These are phyloP conservation scores for Saturnispora dispora DNA, from an alignment of 805 yeast species.

Conservation along the genomic window DNA sequence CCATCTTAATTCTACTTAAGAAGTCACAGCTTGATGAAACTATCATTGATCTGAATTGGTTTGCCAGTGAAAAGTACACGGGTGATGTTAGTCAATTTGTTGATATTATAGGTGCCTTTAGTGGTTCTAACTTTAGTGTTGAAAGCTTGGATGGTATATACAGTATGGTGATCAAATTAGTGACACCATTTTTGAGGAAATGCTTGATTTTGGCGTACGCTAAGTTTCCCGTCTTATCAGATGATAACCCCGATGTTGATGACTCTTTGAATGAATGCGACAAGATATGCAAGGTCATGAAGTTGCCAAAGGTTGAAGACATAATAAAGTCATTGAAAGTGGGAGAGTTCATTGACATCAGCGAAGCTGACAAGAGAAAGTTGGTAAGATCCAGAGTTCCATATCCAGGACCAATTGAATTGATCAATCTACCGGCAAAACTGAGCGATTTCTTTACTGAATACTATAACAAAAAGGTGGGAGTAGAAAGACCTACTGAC, in stretches of 20 bases:
- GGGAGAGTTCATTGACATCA: constrained; percentile 10
- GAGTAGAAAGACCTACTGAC: constrained; percentile 38
- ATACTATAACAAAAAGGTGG: constrained; percentile 38
- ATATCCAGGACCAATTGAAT: constrained; percentile 57
- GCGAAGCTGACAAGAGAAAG: constrained; percentile 8
- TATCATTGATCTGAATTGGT: background rate
- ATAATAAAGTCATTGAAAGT: constrained; percentile 15
- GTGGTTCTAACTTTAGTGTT: constrained; percentile 17
- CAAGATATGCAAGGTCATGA: constrained; percentile 40
- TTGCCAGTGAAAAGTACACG: constrained; percentile 1
- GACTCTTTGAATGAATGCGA: constrained; percentile 40
- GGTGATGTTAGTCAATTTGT: constrained; percentile 12
- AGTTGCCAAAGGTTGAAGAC: constrained; percentile 33
- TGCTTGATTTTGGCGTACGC: constrained; percentile 44
- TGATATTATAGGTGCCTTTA: constrained; percentile 16
- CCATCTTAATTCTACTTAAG: constrained; percentile 14
- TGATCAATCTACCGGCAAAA: constrained; percentile 57
- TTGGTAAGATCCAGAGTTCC: constrained; percentile 28
- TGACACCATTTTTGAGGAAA: constrained; percentile 58
- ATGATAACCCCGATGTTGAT: constrained; percentile 5
- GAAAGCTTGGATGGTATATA: constrained; percentile 35
- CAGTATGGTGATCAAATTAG: constrained; percentile 45
- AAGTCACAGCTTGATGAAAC: constrained; percentile 1
- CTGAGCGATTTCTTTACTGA: constrained; percentile 62
- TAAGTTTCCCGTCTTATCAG: constrained; percentile 9